Evolutionary conservation across 2,329 filamentous ascomycete species (phyloP), one percentile per base, ranked within the genome.

Genomic region (Sclerotinia nivalis): DNA sequence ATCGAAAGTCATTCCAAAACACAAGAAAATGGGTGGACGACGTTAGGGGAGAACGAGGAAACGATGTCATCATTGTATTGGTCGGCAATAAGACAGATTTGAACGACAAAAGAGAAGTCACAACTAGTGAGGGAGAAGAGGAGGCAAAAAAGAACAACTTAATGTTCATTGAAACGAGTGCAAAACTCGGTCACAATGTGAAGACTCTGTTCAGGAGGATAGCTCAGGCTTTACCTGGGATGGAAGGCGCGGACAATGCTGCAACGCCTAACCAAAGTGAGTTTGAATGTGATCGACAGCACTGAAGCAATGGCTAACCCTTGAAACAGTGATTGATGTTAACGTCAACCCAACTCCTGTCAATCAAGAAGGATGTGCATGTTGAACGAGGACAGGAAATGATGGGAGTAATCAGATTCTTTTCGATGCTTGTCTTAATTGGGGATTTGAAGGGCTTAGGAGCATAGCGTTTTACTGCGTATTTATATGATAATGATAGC

Each of bases 21-120:
- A 99, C 96, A 68, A 90, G 94, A 79, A 99, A 99, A 86, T 99
- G 96, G 96, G 97, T 99, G 75, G 96, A 99, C 80, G 96, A 99
- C 79, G 96, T 99, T 70, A 89, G 96, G 72, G 95, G 94, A 66
- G 96, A 99, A 84, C 89, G 96, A 78, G 96, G 96, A 66, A 97
- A 97, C 84, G 96, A 99, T 82, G 96, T 99, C 72, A 99, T 99
- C 77, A 98, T 99, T 77, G 96, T 99, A 60, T 84, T 99, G 60
- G 96, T 99, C 52, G 96, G 96, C 75, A 99, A 99, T 86, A 99
- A 99, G 89, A 99, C 96, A 58, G 96, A 99, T 86, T 82, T 99
- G 81, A 97, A 96, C 81, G 96, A 99, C 82, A 98, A 97, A 87
- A 89, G 96, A 69, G 95, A 99, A 82, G 96, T 99, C 72, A 99